Evolutionary conservation across 2,329 filamentous ascomycete genomes (phyloP), one percentile per base, ranked within the genome.

Genomic region (Fusarium sp.): DNA sequence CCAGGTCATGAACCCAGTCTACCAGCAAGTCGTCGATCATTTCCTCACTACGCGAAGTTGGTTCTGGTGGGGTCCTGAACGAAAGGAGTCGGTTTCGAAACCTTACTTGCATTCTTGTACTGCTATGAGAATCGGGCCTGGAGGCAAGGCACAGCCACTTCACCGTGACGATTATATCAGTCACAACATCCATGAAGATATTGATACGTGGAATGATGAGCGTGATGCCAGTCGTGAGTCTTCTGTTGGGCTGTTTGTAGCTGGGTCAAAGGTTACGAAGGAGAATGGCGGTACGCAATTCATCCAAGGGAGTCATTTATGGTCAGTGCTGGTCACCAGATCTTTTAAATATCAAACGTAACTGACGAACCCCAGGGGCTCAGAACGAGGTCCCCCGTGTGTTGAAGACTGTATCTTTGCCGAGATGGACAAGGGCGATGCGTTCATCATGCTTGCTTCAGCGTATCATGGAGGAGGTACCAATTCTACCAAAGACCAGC

Each of bases 41-140:
- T 74, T 74, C 32, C 62, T 74, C 22, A 72, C 66, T n/a, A 74
- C 69, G 1, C 48, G 69, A 7, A 66, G 50, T 9, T 64, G 66
- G 69, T 74, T 72, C 24, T 74, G 71, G 71, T 74, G 71, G 69
- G 71, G 71, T 15, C 36, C 66, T 20, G 66, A 72, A 22, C 38
- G 56, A 13, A 73, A 74, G 10, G 69, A 67, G 14, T 70, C 66
- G 11, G 47, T 73, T 6, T 74, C 71, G 6, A 73, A 65, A 28
- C 69, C 71, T 5, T 67, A 74, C 52, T n/a, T 73, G 22, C 69
- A 74, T 57, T 72, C 69, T 2, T 63, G 60, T 22, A 52, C 51
- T 2, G 71, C 69, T 6, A 74, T 74, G 69, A 58, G 66, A 11
- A 74, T 74, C 24, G 70, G 70, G 0, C 72, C 72, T 34, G 70